Evolutionary conservation across 805 yeast species (phyloP).

Genomic region (Candida ulmi): DNA sequence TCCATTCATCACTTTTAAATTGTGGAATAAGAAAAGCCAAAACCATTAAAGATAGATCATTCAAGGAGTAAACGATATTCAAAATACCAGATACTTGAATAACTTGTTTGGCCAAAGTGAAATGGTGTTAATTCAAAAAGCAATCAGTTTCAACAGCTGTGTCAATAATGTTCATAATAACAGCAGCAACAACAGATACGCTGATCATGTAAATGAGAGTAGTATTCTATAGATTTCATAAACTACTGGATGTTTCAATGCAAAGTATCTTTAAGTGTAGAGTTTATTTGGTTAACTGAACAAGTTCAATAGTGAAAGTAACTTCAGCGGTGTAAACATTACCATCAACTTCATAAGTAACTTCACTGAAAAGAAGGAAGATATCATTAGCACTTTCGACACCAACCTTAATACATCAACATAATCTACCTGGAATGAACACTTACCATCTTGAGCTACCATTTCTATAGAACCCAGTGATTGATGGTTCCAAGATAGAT

Average conservation of each 20-base stretch:
- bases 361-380: no score
- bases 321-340: no score
- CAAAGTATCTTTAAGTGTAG: conserved; percentile 68
- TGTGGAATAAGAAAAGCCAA: conserved; percentile 53
- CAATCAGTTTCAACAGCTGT: conserved; percentile 55
- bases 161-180: conserved; percentile 61
- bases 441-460: no score
- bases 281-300: no score
- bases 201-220: conserved; percentile 44
- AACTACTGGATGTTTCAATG: conserved; percentile 76
- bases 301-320: no score
- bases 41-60: conserved; percentile 41
- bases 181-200: conserved; percentile 46
- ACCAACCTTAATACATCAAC: no score
- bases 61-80: conserved; percentile 45
- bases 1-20: conserved; percentile 42
- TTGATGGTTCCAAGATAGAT: no score
- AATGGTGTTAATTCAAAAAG: conserved; percentile 40
- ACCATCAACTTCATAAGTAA: no score
- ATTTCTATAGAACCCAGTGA: no score
- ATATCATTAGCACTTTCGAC: no score
- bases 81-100: conserved; percentile 46
- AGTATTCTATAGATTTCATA: conserved; percentile 50
- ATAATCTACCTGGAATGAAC: no score
- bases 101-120: conserved; percentile 47